These are phyloP conservation scores for Yarrowia bubula DNA, from an alignment of 805 yeast species.

Conservation along the genomic window DNA sequence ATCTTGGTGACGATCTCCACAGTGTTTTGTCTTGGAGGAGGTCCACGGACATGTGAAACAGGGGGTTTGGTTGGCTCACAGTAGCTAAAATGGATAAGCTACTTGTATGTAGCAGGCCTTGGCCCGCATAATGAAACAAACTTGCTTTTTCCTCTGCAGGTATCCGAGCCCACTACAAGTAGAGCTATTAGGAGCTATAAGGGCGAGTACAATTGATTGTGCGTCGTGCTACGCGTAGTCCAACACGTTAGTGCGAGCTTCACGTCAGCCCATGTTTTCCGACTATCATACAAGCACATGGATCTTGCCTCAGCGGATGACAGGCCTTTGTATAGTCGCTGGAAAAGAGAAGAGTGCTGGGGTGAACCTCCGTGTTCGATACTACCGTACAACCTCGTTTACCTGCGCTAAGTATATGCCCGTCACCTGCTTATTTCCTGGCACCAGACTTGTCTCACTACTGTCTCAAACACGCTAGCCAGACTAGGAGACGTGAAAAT, in stretches of 20 bases:
- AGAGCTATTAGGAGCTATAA: no score
- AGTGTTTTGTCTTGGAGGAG: neutral
- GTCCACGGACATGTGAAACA: slow-evolving; percentile 21
- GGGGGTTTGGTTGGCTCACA: slow-evolving; percentile 19
- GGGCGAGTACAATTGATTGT: neutral
- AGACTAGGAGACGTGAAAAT: no score
- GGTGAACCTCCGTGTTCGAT: no score
- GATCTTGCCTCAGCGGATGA: no score
- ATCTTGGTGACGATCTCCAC: neutral
- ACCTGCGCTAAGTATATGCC: slow-evolving; percentile 22
- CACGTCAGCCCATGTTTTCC: no score
- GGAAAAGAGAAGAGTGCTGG: no score
- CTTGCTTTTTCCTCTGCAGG: slow-evolving; percentile 19
- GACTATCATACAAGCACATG: no score
- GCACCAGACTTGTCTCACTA: slow-evolving; percentile 9
- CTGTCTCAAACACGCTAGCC: slow-evolving; percentile 16
- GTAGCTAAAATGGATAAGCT: neutral
- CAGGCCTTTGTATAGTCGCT: no score
- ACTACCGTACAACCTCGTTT: no score
- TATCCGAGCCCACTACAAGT: slow-evolving; percentile 14
- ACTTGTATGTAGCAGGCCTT: neutral
- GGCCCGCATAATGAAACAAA: neutral
- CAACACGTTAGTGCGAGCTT: no score
- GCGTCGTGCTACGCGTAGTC: no score
- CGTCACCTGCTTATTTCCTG: slow-evolving; percentile 11